Evolutionary conservation across 2,329 filamentous ascomycete species (phyloP), one percentile per base, ranked within the genome.

Genomic region (Helotiales sp.): DNA sequence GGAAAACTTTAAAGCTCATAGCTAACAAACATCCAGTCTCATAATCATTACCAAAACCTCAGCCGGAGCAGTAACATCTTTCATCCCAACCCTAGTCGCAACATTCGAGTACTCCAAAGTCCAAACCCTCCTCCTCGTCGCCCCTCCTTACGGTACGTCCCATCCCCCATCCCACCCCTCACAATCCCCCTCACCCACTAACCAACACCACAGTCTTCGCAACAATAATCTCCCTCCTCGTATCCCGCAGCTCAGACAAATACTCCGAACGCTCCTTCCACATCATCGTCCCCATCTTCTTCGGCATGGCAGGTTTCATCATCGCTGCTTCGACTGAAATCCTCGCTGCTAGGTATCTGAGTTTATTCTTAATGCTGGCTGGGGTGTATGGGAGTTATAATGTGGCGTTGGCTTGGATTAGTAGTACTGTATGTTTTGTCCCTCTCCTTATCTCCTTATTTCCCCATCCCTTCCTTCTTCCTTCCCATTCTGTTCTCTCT

Each of bases 81-180:
- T 72, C 52, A 66, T 71, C 30, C 68, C 68, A 6, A 67, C 64
- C 12, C 46, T 64, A 10, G 60, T 66, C 5, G 47, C 55, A 29
- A 62, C 60, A 1, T 56, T 67, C 36, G 44, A 51, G 15, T 66
- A 63, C 51, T 59, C 22, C 57, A 47, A 42, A 15, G 55, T 62
- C 33, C 25, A 42, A 13, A 57, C 63, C 15, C 58, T 66, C 5
- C 60, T 67, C 24, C 57, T 66, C 8, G 60, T 60, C 8, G 63
- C 65, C 1, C 66, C 66, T 1, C 64, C 63, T 5, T 67, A 66
- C 24, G 52, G n/a, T n/a, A n/a, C n/a, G n/a, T n/a, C n/a, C n/a
- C n/a, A n/a, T n/a, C n/a, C n/a, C n/a, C n/a, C n/a, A n/a, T n/a
- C n/a, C n/a, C n/a, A n/a, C n/a, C n/a, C n/a, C n/a, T n/a, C n/a